phyloP scores from a whole-genome alignment of 805 yeast genomes.

The Cyberlindnera galapagoensis region DNA sequence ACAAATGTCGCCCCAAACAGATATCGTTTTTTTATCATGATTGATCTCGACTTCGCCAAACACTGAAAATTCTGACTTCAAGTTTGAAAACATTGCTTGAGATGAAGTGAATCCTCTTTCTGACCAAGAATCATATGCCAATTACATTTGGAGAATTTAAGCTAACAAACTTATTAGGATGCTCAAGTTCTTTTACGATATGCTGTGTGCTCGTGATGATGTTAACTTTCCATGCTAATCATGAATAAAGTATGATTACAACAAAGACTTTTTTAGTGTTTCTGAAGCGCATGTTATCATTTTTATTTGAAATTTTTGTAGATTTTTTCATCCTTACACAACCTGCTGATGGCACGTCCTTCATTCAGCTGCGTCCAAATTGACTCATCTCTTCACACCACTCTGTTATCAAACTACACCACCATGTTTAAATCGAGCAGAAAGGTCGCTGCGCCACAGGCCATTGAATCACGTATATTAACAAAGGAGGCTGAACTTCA shows the following conservation, averaged over 20 bases:
- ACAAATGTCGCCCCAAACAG: conserved; percentile 28
- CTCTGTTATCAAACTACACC: too few species aligned
- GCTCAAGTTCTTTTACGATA: not conserved
- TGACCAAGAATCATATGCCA: too few species aligned
- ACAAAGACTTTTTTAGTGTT: conserved; percentile 11
- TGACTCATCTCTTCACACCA: too few species aligned
- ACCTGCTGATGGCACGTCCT: too few species aligned
- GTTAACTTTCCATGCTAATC: conserved; percentile 23
- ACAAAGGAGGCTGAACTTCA: conserved; percentile 5
- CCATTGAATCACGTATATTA: conserved; percentile 7
- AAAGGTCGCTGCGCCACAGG: conserved; percentile 2
- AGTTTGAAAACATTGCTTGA: too few species aligned
- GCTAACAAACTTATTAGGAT: too few species aligned
- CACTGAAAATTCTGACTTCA: conserved; percentile 27
- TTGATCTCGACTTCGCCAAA: conserved; percentile 26
- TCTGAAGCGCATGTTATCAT: conserved; percentile 22
- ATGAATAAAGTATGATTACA: conserved; percentile 20
- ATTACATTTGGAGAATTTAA: too few species aligned
- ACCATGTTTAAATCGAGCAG: too few species aligned
- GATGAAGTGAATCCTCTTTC: too few species aligned
- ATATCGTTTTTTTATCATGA: conserved; percentile 26
- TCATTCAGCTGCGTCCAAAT: too few species aligned
- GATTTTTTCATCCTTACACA: too few species aligned
- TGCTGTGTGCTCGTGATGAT: conserved; percentile 17
- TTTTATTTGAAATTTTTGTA: not conserved